phyloP scores from a whole-genome alignment of 805 yeast species.

The Blastobotrys terrestris region DNA sequence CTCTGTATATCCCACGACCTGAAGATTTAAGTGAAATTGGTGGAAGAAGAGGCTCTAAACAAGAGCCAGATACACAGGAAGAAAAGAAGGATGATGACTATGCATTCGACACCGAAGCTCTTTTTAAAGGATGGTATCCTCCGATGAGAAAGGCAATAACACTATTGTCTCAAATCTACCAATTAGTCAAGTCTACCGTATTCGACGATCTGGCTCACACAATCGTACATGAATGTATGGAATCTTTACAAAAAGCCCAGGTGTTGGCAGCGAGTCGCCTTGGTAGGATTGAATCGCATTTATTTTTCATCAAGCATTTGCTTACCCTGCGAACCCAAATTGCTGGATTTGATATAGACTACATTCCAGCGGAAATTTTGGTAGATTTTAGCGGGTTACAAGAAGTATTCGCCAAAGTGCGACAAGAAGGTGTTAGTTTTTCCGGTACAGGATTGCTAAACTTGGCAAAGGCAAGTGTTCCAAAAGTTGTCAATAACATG shows the following conservation, averaged over 20 bases:
- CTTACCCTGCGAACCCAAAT: slow-evolving; percentile 65
- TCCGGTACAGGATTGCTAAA: slow-evolving; percentile 35
- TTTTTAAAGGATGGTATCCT: slow-evolving; percentile 47
- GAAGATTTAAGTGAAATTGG: slow-evolving; percentile 58
- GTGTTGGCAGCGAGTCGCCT: slow-evolving; percentile 39
- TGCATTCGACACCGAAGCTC: slow-evolving; percentile 16
- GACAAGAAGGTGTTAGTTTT: slow-evolving; percentile 24
- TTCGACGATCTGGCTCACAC: slow-evolving; percentile 89
- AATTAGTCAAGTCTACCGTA: slow-evolving; percentile 62
- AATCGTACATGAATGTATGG: slow-evolving; percentile 70
- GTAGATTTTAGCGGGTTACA: slow-evolving; percentile 76
- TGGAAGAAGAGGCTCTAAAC: slow-evolving; percentile 6
- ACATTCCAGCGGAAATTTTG: slow-evolving; percentile 57
- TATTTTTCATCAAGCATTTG: slow-evolving; percentile 68
- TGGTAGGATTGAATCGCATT: slow-evolving; percentile 52
- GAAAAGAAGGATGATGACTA: slow-evolving; percentile 4
- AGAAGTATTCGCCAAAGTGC: slow-evolving; percentile 41
- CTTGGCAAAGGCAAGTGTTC: slow-evolving; percentile 62
- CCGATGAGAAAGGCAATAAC: slow-evolving; percentile 67
- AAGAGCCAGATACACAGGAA: slow-evolving; percentile 11
- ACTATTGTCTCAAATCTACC: slow-evolving; percentile 70
- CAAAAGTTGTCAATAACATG: slow-evolving; percentile 74
- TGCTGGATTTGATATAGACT: slow-evolving; percentile 72
- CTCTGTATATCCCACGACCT: slow-evolving; percentile 57
- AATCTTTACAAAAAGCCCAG: slow-evolving; percentile 52